phyloP scores from a whole-genome alignment of 2,329 filamentous ascomycete species.

The Triangularia setosa region DNA sequence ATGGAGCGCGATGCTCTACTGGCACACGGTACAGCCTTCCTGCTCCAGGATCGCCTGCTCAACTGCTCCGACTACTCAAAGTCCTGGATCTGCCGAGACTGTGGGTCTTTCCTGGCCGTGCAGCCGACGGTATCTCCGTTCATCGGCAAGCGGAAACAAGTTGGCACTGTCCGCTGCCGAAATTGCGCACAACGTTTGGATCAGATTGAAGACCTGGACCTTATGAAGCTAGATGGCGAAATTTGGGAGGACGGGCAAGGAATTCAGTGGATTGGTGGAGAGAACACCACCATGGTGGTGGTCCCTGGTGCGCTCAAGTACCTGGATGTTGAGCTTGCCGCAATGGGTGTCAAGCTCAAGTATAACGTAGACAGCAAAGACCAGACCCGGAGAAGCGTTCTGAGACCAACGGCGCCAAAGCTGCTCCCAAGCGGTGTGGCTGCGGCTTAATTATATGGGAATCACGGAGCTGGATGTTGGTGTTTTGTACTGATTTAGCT shows the following conservation, averaged over 20 bases:
- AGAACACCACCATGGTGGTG: slow-evolving; percentile 85
- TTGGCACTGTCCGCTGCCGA: slow-evolving; percentile 71
- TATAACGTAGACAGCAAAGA: slow-evolving; percentile 68
- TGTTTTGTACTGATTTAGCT: neutral
- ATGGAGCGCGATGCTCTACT: slow-evolving; percentile 97
- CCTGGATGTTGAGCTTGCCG: slow-evolving; percentile 89
- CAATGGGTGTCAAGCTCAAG: slow-evolving; percentile 94
- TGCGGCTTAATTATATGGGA: slow-evolving; percentile 11
- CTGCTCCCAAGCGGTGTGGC: slow-evolving; percentile 13
- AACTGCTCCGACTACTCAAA: slow-evolving; percentile 94
- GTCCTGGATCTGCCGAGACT: slow-evolving; percentile 83
- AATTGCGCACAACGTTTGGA: slow-evolving; percentile 65
- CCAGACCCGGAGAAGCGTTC: slow-evolving; percentile 50
- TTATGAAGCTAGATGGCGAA: slow-evolving; percentile 60
- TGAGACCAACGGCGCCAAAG: slow-evolving; percentile 29
- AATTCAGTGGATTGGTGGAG: slow-evolving; percentile 78
- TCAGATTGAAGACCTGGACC: slow-evolving; percentile 53
- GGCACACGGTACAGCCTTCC: slow-evolving; percentile 90
- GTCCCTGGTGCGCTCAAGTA: slow-evolving; percentile 91
- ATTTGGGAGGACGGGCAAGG: slow-evolving; percentile 93
- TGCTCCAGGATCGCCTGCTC: slow-evolving; percentile 91
- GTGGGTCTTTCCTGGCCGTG: slow-evolving; percentile 86
- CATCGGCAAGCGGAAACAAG: slow-evolving; percentile 60
- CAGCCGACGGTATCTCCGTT: slow-evolving; percentile 72
- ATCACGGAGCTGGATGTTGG: slow-evolving; percentile 2